These are phyloP conservation scores for Yamadazyma ubonensis DNA, from an alignment of 805 yeast genomes.

Conservation along the genomic window DNA sequence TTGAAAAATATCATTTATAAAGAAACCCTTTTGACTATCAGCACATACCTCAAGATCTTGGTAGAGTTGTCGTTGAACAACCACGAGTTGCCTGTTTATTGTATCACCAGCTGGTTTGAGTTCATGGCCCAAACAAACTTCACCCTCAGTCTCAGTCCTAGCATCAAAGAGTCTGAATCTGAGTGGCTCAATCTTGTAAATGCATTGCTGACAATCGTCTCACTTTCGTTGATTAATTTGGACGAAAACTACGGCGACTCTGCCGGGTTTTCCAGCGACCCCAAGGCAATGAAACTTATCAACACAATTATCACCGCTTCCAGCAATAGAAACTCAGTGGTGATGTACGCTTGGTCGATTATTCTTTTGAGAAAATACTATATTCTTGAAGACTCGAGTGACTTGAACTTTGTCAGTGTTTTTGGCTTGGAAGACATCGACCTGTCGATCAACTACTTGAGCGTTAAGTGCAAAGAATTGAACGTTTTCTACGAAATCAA, in stretches of 20 bases:
- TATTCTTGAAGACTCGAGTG: conserved; percentile 40
- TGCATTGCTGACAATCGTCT: conserved; percentile 47
- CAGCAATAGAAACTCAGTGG: conserved; percentile 43
- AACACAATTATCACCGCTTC: conserved; percentile 39
- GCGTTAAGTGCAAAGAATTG: conserved; percentile 35
- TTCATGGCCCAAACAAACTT: conserved; percentile 41
- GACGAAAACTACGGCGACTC: conserved; percentile 35
- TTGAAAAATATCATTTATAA: conserved; percentile 23
- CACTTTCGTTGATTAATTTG: conserved; percentile 57
- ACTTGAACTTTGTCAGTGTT: conserved; percentile 15
- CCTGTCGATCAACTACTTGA: conserved; percentile 31
- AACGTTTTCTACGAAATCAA: conserved; percentile 48
- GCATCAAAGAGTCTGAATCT: conserved; percentile 18
- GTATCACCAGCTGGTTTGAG: conserved; percentile 55
- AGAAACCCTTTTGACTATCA: conserved; percentile 34
- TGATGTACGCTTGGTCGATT: conserved; percentile 68
- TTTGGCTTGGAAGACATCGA: conserved; percentile 21
- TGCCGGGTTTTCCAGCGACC: conserved; percentile 26
- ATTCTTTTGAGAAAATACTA: conserved; percentile 52
- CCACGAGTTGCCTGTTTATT: conserved; percentile 26
- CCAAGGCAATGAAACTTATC: conserved; percentile 35
- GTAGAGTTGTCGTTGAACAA: conserved; percentile 43
- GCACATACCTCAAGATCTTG: conserved; percentile 36
- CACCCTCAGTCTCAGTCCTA: conserved; percentile 24
- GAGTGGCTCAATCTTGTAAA: conserved; percentile 38